phyloP scores from a whole-genome alignment of 1,284 basidiomycete genomes.

The Trichosporon sp. region DNA sequence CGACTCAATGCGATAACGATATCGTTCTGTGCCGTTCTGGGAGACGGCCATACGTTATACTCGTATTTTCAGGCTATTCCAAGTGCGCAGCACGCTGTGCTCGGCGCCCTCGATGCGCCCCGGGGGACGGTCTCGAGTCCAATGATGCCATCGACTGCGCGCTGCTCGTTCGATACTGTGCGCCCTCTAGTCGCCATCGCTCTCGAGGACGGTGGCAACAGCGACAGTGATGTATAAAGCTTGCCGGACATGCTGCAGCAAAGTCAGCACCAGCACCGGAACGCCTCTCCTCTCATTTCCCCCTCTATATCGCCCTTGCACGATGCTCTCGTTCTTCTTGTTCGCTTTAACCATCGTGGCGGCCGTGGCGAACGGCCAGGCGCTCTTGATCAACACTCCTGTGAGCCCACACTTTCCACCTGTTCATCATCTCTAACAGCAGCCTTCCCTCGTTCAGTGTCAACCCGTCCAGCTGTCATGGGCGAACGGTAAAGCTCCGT shows the following conservation, averaged over 20 bases:
- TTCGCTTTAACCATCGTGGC: slow-evolving; percentile 23
- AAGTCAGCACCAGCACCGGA: too few species aligned
- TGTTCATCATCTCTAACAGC: background rate
- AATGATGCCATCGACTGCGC: background rate
- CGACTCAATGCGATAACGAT: background rate
- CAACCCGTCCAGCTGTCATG: slow-evolving; percentile 52
- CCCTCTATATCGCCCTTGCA: background rate
- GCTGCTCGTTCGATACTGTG: background rate
- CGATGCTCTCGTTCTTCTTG: background rate
- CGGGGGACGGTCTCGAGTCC: background rate
- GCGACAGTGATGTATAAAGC: too few species aligned
- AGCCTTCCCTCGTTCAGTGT: slow-evolving; percentile 40
- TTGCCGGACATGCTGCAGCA: too few species aligned
- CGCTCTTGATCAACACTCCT: slow-evolving; percentile 61
- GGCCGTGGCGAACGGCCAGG: slow-evolving; percentile 42
- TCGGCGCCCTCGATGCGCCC: background rate
- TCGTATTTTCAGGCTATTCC: background rate
- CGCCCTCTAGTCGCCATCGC: too few species aligned
- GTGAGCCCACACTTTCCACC: slow-evolving; percentile 18
- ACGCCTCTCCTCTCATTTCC: background rate
- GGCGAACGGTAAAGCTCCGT: slow-evolving; percentile 57
- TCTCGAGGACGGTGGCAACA: too few species aligned
- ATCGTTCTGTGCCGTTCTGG: background rate
- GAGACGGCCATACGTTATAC: background rate
- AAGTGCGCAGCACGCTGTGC: background rate